Evolutionary conservation across 2,329 filamentous ascomycete species (phyloP).

Genomic region (Chaetoscypha palmicola): DNA sequence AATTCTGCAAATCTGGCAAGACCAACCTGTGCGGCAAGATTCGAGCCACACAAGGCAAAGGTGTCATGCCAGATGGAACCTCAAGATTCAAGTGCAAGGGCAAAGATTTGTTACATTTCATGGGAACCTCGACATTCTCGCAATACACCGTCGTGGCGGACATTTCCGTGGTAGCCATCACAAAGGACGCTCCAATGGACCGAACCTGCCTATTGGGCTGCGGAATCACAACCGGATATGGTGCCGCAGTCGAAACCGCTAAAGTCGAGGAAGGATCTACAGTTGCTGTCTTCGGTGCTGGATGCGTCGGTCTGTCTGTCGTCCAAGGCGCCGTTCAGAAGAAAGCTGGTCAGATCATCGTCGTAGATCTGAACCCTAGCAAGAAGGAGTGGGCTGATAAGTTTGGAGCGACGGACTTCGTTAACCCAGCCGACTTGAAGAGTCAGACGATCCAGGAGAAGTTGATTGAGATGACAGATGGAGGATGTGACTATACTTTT

Average conservation of each 20-base stretch:
- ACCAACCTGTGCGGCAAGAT: conserved; percentile 99
- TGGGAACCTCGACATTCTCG: conserved; percentile 98
- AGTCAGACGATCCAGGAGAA: conserved; percentile 82
- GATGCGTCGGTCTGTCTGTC: conserved; percentile 91
- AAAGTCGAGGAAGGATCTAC: conserved; percentile 85
- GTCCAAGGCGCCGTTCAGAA: conserved; percentile 77
- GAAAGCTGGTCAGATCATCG: conserved; percentile 45
- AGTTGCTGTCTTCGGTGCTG: conserved; percentile 88
- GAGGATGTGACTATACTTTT: conserved; percentile 97
- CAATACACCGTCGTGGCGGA: conserved; percentile 98
- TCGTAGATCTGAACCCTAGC: conserved; percentile 72
- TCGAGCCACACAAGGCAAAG: conserved; percentile 88
- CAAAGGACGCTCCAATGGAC: conserved; percentile 87
- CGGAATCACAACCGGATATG: conserved; percentile 97
- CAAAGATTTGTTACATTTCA: conserved; percentile 94
- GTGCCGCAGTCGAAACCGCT: conserved; percentile 88
- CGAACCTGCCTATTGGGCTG: conserved; percentile 92
- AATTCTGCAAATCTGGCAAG: conserved; percentile 99
- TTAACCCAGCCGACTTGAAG: conserved; percentile 79
- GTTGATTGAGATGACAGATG: conserved; percentile 95
- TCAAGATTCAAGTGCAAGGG: conserved; percentile 92
- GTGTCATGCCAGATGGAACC: conserved; percentile 96
- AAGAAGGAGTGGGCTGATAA: conserved; percentile 92
- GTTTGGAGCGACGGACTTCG: conserved; percentile 94
- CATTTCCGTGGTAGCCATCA: conserved; percentile 94